Percentiles rank a stretch among this genome's conserved stretches.
Evolutionary conservation across 805 yeast genomes (phyloP).

Genomic region (Helenozyma rhizophorensis): DNA sequence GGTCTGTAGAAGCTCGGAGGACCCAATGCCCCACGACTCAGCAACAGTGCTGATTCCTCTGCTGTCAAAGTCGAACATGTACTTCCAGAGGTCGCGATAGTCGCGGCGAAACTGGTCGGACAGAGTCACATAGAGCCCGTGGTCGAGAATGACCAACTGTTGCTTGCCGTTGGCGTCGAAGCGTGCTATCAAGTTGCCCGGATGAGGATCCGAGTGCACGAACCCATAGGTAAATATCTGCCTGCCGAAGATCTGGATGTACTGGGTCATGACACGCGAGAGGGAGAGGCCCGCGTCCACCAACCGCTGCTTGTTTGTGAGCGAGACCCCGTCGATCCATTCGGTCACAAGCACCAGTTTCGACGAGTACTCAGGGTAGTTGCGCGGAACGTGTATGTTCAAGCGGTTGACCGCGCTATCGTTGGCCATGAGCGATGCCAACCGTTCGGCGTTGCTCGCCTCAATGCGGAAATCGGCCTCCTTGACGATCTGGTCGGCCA

Average conservation of each 20-base stretch:
- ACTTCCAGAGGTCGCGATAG: slow-evolving; percentile 62
- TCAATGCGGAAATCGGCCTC: slow-evolving; percentile 65
- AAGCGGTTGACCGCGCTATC: slow-evolving; percentile 37
- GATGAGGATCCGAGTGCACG: slow-evolving; percentile 77
- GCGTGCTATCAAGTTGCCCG: slow-evolving; percentile 68
- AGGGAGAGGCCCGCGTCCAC: slow-evolving; percentile 36
- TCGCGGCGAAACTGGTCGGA: slow-evolving; percentile 47
- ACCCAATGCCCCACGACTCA: slow-evolving; percentile 63
- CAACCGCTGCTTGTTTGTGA: slow-evolving; percentile 45
- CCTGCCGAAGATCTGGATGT: slow-evolving; percentile 48
- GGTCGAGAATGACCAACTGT: slow-evolving; percentile 67
- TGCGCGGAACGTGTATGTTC: slow-evolving; percentile 55
- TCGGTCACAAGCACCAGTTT: slow-evolving; percentile 57
- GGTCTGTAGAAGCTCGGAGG: slow-evolving; percentile 58
- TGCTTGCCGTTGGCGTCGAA: slow-evolving; percentile 30
- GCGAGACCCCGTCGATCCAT: slow-evolving; percentile 71
- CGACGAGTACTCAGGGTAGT: slow-evolving; percentile 43
- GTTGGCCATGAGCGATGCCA: slow-evolving; percentile 31
- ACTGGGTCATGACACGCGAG: slow-evolving; percentile 42
- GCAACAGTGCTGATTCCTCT: slow-evolving; percentile 47
- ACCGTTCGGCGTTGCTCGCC: slow-evolving; percentile 43
- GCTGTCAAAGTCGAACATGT: slow-evolving; percentile 50
- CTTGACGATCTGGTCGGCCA: slow-evolving; percentile 50
- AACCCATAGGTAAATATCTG: slow-evolving; percentile 65
- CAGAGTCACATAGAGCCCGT: slow-evolving; percentile 64